Evolutionary conservation across 108 stramenopile species (phyloP).

Genomic region (Skeletonema grethae): DNA sequence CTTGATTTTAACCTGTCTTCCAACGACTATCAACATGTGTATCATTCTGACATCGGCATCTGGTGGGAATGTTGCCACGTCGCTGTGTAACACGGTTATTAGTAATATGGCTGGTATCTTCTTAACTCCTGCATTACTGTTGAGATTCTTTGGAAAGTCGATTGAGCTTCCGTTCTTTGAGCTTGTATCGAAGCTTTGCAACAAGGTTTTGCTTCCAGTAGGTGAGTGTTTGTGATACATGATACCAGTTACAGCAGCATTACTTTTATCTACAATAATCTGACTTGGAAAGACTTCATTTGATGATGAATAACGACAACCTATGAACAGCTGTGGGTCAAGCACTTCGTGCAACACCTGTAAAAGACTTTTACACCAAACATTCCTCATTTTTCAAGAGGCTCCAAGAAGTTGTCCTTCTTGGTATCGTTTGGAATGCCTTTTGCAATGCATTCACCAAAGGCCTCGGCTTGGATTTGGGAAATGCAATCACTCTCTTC

Average conservation of each 20-base stretch:
- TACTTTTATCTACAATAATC: not conserved
- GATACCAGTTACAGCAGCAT: not conserved
- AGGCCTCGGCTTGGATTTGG: constrained; percentile 69
- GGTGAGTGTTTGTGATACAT: constrained; percentile 9
- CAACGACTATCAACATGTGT: constrained; percentile 95
- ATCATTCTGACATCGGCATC: constrained; percentile 81
- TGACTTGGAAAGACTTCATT: not conserved
- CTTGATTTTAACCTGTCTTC: constrained; percentile 80
- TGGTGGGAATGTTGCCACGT: constrained; percentile 80
- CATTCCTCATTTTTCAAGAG: constrained; percentile 73
- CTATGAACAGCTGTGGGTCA: constrained; percentile 65
- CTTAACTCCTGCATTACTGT: constrained; percentile 84
- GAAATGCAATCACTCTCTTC: constrained; percentile 58
- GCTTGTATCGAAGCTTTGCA: constrained; percentile 75
- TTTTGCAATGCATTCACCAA: constrained; percentile 89
- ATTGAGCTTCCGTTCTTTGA: constrained; percentile 79
- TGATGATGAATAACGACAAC: not conserved
- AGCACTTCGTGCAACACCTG: constrained; percentile 58
- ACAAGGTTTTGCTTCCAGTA: constrained; percentile 84
- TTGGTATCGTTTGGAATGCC: constrained; percentile 92
- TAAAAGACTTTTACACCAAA: constrained; percentile 60
- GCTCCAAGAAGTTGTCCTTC: constrained; percentile 80
- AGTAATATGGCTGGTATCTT: constrained; percentile 88
- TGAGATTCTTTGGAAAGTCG: constrained; percentile 72
- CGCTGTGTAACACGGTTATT: constrained; percentile 90